Conservation (phyloP, 192 early-diverging fungal species). For the Backusella macrospora region DNA sequence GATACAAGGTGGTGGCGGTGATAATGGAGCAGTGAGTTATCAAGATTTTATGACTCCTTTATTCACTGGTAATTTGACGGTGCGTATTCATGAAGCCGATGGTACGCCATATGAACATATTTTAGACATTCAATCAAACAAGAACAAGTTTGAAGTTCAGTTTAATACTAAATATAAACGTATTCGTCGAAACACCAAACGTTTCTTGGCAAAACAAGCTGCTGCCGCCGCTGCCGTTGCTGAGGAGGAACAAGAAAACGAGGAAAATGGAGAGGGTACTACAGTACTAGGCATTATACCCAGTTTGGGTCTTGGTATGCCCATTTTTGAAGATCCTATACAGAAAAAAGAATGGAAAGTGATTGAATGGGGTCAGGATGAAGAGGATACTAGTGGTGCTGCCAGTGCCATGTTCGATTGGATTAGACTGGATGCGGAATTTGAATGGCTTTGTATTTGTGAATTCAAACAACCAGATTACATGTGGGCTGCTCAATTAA, state of each 20-base stretch:
- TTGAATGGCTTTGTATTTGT: conserved; percentile 91
- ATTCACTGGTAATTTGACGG: conserved; percentile 69
- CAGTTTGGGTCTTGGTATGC: conserved; percentile 48
- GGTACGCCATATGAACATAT: conserved; percentile 84
- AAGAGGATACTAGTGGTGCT: conserved; percentile 62
- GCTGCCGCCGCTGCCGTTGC: conserved; percentile 67
- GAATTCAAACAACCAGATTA: conserved; percentile 87
- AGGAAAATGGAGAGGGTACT: conserved; percentile 68
- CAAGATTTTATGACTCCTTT: conserved; percentile 38
- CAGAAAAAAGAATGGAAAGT: conserved; percentile 74
- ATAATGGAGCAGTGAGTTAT: conserved; percentile 13
- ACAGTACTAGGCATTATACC: conserved; percentile 52
- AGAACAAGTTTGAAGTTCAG: conserved; percentile 83
- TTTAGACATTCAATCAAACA: conserved; percentile 74
- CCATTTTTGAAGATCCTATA: conserved; percentile 58
- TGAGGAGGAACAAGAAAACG: conserved; percentile 63
- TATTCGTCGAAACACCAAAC: conserved; percentile 79
- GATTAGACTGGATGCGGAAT: conserved; percentile 94
- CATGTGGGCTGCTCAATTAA: conserved; percentile 95
- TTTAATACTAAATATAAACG: conserved; percentile 99
- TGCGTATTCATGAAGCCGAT: conserved; percentile 81
- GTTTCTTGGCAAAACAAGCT: conserved; percentile 73
- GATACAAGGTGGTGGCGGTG: neutral
- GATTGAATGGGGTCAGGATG: conserved; percentile 80
- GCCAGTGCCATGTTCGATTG: conserved; percentile 86